phyloP scores from a whole-genome alignment of 176 grass and related monocot genomes.

The Alloteropsis semialata region DNA sequence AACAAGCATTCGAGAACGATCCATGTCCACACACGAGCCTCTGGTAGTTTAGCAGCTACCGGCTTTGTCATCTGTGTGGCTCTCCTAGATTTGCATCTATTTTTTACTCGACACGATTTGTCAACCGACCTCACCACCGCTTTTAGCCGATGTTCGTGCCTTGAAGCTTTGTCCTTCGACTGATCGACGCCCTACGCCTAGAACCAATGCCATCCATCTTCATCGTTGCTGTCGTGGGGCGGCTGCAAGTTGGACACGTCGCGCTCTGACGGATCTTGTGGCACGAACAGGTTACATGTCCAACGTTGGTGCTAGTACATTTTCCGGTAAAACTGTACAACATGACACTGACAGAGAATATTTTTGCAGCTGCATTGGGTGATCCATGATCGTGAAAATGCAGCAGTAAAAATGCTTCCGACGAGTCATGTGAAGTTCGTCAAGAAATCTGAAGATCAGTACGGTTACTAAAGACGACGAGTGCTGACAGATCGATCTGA shows the following conservation, averaged over 20 bases:
- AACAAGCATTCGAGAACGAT: conserved; percentile 1
- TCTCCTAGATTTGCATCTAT: background rate
- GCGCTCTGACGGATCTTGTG: background rate
- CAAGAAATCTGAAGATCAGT: too few species aligned
- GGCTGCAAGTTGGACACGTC: conserved; percentile 32
- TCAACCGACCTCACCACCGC: conserved; percentile 15
- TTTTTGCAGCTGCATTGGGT: background rate
- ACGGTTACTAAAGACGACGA: too few species aligned
- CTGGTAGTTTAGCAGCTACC: background rate
- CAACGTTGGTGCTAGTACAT: background rate
- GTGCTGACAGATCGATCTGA: background rate
- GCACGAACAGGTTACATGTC: background rate
- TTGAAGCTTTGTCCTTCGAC: conserved; percentile 41
- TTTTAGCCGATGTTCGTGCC: conserved; percentile 26
- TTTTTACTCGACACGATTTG: background rate
- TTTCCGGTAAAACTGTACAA: background rate
- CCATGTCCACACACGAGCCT: background rate
- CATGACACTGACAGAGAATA: background rate
- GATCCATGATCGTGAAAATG: too few species aligned
- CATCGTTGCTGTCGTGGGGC: conserved; percentile 4
- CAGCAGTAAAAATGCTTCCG: too few species aligned
- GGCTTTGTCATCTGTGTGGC: background rate
- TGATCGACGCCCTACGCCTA: conserved; percentile 18
- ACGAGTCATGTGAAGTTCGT: too few species aligned
- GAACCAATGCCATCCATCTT: background rate